Evolutionary conservation across 352 stramenopile species (phyloP), one percentile per base, ranked within the genome.

Genomic region (Pythium chondricola): DNA sequence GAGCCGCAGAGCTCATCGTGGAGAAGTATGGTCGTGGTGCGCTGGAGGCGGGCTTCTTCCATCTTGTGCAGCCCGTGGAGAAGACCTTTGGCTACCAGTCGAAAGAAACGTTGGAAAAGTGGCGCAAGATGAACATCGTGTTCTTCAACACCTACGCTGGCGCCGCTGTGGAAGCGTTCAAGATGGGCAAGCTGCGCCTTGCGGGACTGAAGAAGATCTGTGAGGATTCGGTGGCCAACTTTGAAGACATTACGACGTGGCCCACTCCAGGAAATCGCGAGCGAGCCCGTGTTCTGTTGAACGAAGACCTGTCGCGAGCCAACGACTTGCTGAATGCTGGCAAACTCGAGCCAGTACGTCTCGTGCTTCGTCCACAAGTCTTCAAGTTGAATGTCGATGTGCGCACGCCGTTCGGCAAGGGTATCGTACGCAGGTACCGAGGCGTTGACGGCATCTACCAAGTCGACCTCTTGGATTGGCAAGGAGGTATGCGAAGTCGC

Each of bases 81-180:
- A 79, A 84, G 44, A 93, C 85, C 27, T 95, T 85, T 45, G 88
- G 83, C 16, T 93, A 88, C 41, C 65, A 77, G 30, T 83, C 71
- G 7, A 79, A 78, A 39, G 71, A 83, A n/a, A 76, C 86, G 39
- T 35, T 90, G 17, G 74, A 83, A 38, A 68, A 68, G 24, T 96
- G 85, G 74, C 69, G 71, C 31, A 72, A 76, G 51, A 93, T 94
- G 61, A 91, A 93, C 56, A 94, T 96, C 25, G 57, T 94, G 11
- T 97, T 96, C 58, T 96, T 97, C 50, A 74, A 95, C 58, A 95
- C 85, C 29, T 96, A 95, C 39, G 67, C 93, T 16, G 87, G 85
- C 31, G 87, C 85, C 13, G 83, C 87, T 2, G 65, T 92, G 4
- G 74, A 95, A 33, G 81, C 77, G 22, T 87, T 62, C 48, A 65